Evolutionary conservation across 169 alveolate species (phyloP).

Genomic region (Neospora caninum): DNA sequence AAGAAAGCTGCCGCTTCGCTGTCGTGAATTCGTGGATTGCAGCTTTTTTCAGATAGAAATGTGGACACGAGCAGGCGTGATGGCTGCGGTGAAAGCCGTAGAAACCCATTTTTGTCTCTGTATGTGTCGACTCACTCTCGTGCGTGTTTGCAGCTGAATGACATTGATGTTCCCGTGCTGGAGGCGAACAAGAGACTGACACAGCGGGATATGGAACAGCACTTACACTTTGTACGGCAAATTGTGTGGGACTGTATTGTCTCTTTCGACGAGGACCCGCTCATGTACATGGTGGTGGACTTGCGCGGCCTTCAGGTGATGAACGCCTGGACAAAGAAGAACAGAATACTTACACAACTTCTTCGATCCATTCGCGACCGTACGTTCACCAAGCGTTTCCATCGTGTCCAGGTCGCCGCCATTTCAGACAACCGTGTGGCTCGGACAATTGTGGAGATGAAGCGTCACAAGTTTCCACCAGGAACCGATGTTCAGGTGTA

Average conservation of each 20-base stretch:
- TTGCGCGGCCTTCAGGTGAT: conserved; percentile 12
- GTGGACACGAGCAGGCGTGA: too few relatives aligned
- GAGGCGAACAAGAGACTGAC: background rate
- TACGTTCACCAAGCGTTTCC: background rate
- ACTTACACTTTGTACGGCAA: conserved; percentile 31
- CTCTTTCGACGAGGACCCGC: background rate
- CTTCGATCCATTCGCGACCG: conserved; percentile 32
- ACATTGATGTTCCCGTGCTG: background rate
- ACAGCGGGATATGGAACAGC: conserved; percentile 21
- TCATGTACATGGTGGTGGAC: conserved; percentile 26
- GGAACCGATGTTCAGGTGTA: conserved; percentile 21
- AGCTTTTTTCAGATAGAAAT: too few relatives aligned
- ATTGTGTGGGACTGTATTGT: conserved; percentile 34
- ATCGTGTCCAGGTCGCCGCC: conserved; percentile 13
- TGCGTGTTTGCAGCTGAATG: conserved; percentile 15
- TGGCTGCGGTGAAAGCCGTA: too few relatives aligned
- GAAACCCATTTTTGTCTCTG: background rate
- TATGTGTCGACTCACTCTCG: background rate
- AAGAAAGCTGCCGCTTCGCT: too few relatives aligned
- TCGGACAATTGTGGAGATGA: conserved; percentile 27
- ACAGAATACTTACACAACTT: background rate
- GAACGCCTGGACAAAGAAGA: conserved; percentile 11
- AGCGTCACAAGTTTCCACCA: conserved; percentile 22
- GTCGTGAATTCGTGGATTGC: too few relatives aligned
- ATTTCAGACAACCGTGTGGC: background rate